Conservation (phyloP, 2,329 filamentous ascomycete genomes). For the Scolecobasidium constrictum region DNA sequence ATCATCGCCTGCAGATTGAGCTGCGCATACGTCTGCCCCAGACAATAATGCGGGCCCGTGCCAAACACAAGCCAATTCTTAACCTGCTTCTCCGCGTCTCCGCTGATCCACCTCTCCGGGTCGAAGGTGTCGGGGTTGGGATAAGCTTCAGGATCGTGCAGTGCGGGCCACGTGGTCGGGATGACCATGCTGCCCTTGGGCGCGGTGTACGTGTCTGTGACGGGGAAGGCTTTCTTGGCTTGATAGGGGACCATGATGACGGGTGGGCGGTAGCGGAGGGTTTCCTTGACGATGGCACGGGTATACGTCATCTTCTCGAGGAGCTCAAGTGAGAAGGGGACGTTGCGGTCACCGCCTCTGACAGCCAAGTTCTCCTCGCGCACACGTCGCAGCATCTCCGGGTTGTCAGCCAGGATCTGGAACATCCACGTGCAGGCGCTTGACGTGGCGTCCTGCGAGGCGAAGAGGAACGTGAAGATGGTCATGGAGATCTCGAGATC, state of each 20-base stretch:
- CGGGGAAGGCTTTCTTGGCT: constrained; percentile 89
- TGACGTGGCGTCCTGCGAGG: constrained; percentile 92
- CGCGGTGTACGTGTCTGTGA: constrained; percentile 79
- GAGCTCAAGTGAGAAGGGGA: constrained; percentile 67
- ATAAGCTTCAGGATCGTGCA: constrained; percentile 89
- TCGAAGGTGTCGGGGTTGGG: constrained; percentile 80
- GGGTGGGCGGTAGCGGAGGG: constrained; percentile 74
- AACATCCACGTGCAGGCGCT: constrained; percentile 92
- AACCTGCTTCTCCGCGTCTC: constrained; percentile 77
- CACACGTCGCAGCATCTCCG: constrained; percentile 81
- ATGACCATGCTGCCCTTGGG: constrained; percentile 95
- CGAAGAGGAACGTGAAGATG: constrained; percentile 92
- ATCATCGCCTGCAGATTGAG: constrained; percentile 82
- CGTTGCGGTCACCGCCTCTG: constrained; percentile 63
- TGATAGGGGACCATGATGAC: constrained; percentile 96
- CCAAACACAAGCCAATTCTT: constrained; percentile 98
- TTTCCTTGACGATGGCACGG: constrained; percentile 66
- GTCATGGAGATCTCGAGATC: constrained; percentile 90
- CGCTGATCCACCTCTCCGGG: constrained; percentile 83
- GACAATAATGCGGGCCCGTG: constrained; percentile 89
- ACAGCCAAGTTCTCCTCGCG: constrained; percentile 79
- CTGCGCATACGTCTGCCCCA: constrained; percentile 86
- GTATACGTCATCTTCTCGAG: constrained; percentile 86
- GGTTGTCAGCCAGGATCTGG: constrained; percentile 85
- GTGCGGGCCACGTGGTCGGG: constrained; percentile 78